Conservation (phyloP, 2,329 filamentous ascomycete species). For the Fusarium nanum region DNA sequence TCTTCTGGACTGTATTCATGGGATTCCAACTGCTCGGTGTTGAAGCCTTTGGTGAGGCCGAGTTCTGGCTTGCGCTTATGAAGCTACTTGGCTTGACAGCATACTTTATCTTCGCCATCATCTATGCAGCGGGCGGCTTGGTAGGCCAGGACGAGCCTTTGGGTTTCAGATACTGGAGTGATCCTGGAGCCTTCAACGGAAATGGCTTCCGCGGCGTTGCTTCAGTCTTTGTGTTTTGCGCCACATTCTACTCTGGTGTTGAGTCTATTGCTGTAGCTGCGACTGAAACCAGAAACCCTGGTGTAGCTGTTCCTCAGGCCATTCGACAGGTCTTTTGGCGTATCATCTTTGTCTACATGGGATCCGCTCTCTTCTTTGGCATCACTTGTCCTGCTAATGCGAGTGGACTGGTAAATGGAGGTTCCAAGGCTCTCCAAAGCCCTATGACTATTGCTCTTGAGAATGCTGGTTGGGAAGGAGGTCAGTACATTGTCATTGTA, state of each 20-base stretch:
- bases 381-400: slow-evolving; percentile 79
- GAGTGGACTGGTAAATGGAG: slow-evolving; percentile 69
- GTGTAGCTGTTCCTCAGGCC: slow-evolving; percentile 66
- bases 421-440: slow-evolving; percentile 73
- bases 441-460: slow-evolving; percentile 80
- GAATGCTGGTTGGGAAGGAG: slow-evolving; percentile 78
- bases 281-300: slow-evolving; percentile 69
- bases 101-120: slow-evolving; percentile 79
- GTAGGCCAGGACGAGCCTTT: slow-evolving; percentile 67
- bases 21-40: slow-evolving; percentile 78
- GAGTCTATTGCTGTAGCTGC: slow-evolving; percentile 72
- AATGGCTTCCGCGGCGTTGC: slow-evolving; percentile 75
- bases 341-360: slow-evolving; percentile 74
- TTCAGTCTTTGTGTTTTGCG: slow-evolving; percentile 75
- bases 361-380: slow-evolving; percentile 78
- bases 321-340: slow-evolving; percentile 72
- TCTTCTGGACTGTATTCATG: slow-evolving; percentile 80
- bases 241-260: slow-evolving; percentile 77
- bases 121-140: slow-evolving; percentile 76
- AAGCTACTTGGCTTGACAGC: slow-evolving; percentile 77
- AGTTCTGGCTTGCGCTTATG: slow-evolving; percentile 81
- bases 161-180: slow-evolving; percentile 77
- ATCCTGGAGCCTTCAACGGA: slow-evolving; percentile 74
- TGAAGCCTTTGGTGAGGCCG: slow-evolving; percentile 80
- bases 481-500: slow-evolving; percentile 46